phyloP scores from a whole-genome alignment of 2,329 filamentous ascomycete genomes.

The Calonectria multiphialidica region DNA sequence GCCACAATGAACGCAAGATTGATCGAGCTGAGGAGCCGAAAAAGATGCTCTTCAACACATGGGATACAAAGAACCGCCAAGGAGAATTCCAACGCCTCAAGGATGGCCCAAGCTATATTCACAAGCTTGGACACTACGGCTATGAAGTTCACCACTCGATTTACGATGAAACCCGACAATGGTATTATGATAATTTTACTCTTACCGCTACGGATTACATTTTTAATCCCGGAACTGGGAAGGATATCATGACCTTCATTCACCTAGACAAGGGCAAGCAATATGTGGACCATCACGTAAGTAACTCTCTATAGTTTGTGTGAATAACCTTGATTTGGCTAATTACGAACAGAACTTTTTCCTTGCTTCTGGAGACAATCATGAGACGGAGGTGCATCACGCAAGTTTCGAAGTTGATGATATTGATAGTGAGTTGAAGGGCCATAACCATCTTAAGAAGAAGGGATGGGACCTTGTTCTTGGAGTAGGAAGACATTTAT shows the following conservation, averaged over 20 bases:
- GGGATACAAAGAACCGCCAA: not conserved
- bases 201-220: constrained; percentile 51
- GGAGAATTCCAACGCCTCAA: not conserved
- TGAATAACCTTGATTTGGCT: not conserved
- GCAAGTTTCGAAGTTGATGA: constrained; percentile 63
- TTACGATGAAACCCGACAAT: not conserved
- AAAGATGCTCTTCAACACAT: not conserved
- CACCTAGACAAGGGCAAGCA: not conserved
- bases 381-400: constrained; percentile 16
- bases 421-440: constrained; percentile 70
- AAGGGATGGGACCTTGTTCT: constrained; percentile 67
- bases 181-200: constrained; percentile 50
- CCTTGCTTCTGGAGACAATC: not conserved
- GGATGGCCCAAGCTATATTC: constrained; percentile 4
- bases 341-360: not conserved
- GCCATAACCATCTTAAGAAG: constrained; percentile 67
- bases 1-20: not conserved
- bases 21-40: not conserved
- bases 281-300: not conserved
- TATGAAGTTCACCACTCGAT: constrained; percentile 39
- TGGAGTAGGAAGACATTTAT: constrained; percentile 72
- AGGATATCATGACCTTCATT: not conserved
- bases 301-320: not conserved
- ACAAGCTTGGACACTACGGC: constrained; percentile 23
- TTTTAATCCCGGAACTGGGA: constrained; percentile 5